Conservation (phyloP, 352 stramenopile genomes). For the Blastocystis sp. region DNA sequence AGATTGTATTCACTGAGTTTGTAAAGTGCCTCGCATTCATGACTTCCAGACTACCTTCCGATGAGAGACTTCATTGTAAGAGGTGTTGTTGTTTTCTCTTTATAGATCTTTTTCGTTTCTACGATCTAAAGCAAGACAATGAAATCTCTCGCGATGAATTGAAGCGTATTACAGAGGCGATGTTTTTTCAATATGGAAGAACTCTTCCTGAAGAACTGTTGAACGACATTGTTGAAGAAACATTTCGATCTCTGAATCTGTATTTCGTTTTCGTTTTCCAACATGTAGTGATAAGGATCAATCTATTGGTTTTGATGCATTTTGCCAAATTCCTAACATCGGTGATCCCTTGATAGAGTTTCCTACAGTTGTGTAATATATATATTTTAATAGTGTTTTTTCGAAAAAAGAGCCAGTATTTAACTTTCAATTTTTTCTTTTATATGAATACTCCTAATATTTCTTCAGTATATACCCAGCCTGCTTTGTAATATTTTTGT, state of each 20-base stretch:
- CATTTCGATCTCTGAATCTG: background rate
- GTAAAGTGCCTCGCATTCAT: conserved; percentile 31
- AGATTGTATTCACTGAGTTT: conserved; percentile 59
- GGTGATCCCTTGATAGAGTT: conserved; percentile 30
- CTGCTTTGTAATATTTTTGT: too few relatives aligned
- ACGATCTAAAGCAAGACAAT: conserved; percentile 48
- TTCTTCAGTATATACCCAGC: too few relatives aligned
- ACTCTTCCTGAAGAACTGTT: conserved; percentile 15
- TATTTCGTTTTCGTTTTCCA: background rate
- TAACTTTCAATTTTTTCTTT: too few relatives aligned
- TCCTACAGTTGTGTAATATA: background rate
- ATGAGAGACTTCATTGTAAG: conserved; percentile 16
- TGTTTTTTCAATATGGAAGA: conserved; percentile 51
- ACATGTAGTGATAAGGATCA: conserved; percentile 20
- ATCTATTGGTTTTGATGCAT: conserved; percentile 4
- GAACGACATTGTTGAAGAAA: conserved; percentile 34
- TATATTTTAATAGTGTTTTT: too few relatives aligned
- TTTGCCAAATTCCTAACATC: conserved; percentile 44
- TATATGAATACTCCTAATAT: too few relatives aligned
- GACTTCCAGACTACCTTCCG: background rate
- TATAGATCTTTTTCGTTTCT: conserved; percentile 33
- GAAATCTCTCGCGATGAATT: conserved; percentile 20
- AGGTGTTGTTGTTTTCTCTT: background rate
- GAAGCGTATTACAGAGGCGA: conserved; percentile 44
- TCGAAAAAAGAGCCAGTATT: too few relatives aligned